Evolutionary conservation across 1,139 yeast species (phyloP), one percentile per base, ranked within the genome.

Genomic region (Candida sanyaensis): DNA sequence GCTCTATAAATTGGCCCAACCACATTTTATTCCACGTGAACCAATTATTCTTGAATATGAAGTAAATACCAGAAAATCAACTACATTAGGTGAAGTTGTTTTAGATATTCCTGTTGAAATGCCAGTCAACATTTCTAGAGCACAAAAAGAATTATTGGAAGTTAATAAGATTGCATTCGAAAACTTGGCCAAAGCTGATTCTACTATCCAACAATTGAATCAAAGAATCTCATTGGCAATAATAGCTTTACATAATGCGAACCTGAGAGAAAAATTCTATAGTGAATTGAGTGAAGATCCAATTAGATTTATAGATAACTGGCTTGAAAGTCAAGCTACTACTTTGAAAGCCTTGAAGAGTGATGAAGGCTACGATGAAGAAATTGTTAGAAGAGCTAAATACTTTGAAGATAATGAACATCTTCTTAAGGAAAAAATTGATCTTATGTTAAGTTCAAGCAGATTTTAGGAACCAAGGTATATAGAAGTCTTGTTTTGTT

Each of bases 291-390:
- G 89, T 40, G 77, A 84, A 42, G 83, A 91, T 59, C 98, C 99
- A 0, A 86, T 83, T 3, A 79, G 78, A 31, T 90, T 91, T 58
- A 69, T 93, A 55, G 76, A 85, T 49, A 77, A 81, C 44, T 90
- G 95, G 86, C 71, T 84, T 45, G 84, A 81, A 44, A 80, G 88
- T 23, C 95, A 90, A 62, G 77, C 89, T 34, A 84, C 87, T 53
- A 86, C 92, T 43, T 75, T 89, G 59, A 84, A 82, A 63, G 84
- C 90, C 13, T 77, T 90, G 55, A 80, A 86, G 58, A 89, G 95
- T 52, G 97, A 92, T 64, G 92, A 88, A 58, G 91, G 95, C 8
- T 88, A 88, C 65, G 90, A 88, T 62, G 98, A 92, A 66, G 98
- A 93, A 63, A 75, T 83, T 29, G 96, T 90, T 2, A 82, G 99